Conservation (phyloP, 495 filamentous ascomycete species). For the Penicillium chermesinum region DNA sequence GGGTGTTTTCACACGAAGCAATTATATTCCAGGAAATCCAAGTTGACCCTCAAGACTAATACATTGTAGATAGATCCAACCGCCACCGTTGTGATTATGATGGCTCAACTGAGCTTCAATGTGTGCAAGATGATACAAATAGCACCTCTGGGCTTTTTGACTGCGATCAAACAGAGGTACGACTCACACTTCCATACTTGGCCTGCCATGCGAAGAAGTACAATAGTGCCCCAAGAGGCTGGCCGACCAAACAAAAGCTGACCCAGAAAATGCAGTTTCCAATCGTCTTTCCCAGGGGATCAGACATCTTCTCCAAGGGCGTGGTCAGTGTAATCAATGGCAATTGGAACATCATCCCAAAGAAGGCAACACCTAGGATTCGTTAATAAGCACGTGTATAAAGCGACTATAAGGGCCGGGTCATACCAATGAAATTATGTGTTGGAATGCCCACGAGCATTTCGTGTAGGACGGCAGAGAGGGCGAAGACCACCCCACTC, state of each 20-base stretch:
- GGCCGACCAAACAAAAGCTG: conserved; percentile 87
- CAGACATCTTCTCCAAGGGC: conserved; percentile 71
- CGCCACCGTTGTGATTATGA: too few relatives aligned
- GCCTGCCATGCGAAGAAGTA: conserved; percentile 99
- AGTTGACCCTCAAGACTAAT: too few relatives aligned
- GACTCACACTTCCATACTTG: conserved; percentile 79
- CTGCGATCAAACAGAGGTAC: conserved; percentile 17
- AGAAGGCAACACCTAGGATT: conserved; percentile 71
- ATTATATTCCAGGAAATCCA: too few relatives aligned
- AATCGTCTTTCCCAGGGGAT: conserved; percentile 64
- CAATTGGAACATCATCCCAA: conserved; percentile 89
- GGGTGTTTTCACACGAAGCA: too few relatives aligned
- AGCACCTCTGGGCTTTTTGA: too few relatives aligned
- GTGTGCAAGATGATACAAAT: too few relatives aligned
- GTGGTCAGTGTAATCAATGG: conserved; percentile 79
- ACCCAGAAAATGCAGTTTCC: conserved; percentile 96
- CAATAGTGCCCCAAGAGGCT: conserved; percentile 80
- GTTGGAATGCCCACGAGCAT: conserved; percentile 91
- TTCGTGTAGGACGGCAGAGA: conserved; percentile 87
- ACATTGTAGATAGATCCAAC: too few relatives aligned
- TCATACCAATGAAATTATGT: conserved; percentile 82
- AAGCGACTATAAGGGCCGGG: not conserved
- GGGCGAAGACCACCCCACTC: conserved; percentile 71
- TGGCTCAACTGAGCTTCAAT: too few relatives aligned
- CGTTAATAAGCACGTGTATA: conserved; percentile 8